phyloP scores from a whole-genome alignment of 768 basidiomycete genomes.

The Tephrocybe sp. region DNA sequence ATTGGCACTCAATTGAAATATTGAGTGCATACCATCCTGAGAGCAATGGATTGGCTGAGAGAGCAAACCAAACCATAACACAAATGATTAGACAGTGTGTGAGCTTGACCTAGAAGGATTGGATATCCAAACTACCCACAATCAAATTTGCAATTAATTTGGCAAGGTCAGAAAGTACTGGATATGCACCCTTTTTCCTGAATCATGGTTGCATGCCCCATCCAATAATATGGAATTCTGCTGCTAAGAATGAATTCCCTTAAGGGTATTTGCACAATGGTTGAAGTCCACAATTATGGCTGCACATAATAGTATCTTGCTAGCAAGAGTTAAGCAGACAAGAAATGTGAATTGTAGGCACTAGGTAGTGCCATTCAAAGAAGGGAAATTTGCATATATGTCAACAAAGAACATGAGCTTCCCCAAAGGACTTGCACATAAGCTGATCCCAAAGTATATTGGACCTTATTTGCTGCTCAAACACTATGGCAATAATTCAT shows the following conservation, averaged over 20 bases:
- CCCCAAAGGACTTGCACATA: neutral
- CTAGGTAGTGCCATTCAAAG: neutral
- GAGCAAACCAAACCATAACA: conserved; percentile 27
- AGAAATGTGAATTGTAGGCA: conserved; percentile 20
- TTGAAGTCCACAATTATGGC: conserved; percentile 19
- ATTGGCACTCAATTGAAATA: conserved; percentile 24
- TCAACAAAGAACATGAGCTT: neutral
- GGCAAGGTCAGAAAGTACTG: conserved; percentile 31
- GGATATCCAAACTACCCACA: conserved; percentile 24
- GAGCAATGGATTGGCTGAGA: conserved; percentile 28
- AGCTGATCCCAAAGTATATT: neutral
- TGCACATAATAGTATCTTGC: conserved; percentile 32
- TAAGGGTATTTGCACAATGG: conserved; percentile 21
- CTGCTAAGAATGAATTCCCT: conserved; percentile 11
- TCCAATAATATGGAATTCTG: conserved; percentile 17
- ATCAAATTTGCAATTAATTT: conserved; percentile 39
- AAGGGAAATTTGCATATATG: neutral
- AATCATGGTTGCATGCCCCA: conserved; percentile 20
- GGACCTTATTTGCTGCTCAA: neutral
- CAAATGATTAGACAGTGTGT: conserved; percentile 29
- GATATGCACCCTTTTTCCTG: conserved; percentile 33
- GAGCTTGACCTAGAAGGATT: conserved; percentile 23
- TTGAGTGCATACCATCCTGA: conserved; percentile 22
- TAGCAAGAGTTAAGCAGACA: conserved; percentile 18
- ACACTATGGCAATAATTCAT: neutral